Evolutionary conservation across 2,329 filamentous ascomycete genomes (phyloP).

Genomic region (Dactylellina haptotyla): DNA sequence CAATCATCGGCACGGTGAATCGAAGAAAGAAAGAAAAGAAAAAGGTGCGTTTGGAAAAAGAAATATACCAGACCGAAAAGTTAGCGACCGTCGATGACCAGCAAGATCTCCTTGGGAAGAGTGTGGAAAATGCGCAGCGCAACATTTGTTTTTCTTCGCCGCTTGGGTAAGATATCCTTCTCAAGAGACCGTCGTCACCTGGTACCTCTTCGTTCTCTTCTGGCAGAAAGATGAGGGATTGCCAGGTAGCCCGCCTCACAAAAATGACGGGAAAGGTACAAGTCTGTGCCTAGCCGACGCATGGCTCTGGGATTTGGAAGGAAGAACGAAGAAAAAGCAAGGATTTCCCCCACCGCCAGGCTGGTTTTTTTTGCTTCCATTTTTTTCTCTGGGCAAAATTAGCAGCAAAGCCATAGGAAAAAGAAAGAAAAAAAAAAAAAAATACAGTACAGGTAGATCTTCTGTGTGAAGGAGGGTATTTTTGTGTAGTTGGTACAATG

Average conservation of each 20-base stretch:
- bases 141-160: slow-evolving; percentile 42
- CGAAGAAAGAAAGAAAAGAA: slow-evolving; percentile 8
- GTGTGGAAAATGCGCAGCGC: slow-evolving; percentile 30
- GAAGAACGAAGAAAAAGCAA: slow-evolving; percentile 50
- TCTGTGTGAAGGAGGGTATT: no score
- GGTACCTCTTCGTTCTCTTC: slow-evolving; percentile 45
- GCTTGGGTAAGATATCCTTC: slow-evolving; percentile 44
- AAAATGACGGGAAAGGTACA: slow-evolving; percentile 44
- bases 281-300: slow-evolving; percentile 48
- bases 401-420: no score
- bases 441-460: no score
- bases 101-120: slow-evolving; percentile 48
- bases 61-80: slow-evolving; percentile 37
- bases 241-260: slow-evolving; percentile 33
- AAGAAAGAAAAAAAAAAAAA: no score
- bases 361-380: slow-evolving; percentile 16
- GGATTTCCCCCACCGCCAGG: slow-evolving; percentile 18
- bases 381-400: slow-evolving; percentile 45
- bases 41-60: slow-evolving; percentile 46
- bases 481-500: slow-evolving; percentile 13
- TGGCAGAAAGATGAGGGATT: slow-evolving; percentile 23
- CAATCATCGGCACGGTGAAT: slow-evolving; percentile 47
- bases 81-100: slow-evolving; percentile 47
- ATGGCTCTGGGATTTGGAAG: slow-evolving; percentile 54
- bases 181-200: slow-evolving; percentile 50